A percentile compares a stretch with the other conserved stretches of the same genome.
Evolutionary conservation across 176 grass and related monocot genomes (phyloP).

Genomic region (Dendrocalamus sinicus): DNA sequence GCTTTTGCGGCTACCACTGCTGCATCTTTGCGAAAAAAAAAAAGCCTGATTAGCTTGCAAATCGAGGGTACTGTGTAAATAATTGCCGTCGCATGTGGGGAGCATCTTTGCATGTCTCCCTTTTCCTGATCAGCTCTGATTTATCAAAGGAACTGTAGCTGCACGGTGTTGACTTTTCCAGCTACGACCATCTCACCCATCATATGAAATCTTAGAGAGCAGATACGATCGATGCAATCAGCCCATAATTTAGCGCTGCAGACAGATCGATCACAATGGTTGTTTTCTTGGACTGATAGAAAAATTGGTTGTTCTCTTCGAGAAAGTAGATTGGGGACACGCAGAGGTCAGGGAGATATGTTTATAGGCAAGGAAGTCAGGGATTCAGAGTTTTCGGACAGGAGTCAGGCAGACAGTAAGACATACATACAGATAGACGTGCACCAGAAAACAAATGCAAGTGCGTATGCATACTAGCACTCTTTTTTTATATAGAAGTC

Average conservation of each 20-base stretch:
- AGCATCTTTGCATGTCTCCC: conserved; percentile 47
- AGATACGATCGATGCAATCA: background rate
- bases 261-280: background rate
- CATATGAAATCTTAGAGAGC: conserved; percentile 22
- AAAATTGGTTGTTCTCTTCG: background rate
- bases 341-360: background rate
- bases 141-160: conserved; percentile 26
- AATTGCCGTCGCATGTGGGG: conserved; percentile 43
- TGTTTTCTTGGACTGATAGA: background rate
- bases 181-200: background rate
- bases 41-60: background rate
- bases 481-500: background rate
- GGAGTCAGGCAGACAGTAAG: background rate
- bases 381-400: conserved; percentile 22
- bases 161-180: conserved; percentile 35
- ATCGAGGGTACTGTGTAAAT: conserved; percentile 10
- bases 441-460: conserved; percentile 30
- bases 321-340: background rate
- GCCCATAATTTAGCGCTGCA: background rate
- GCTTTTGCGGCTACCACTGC: background rate
- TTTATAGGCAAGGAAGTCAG: background rate
- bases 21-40: background rate
- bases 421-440: conserved; percentile 17
- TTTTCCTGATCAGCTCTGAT: conserved; percentile 39
- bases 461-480: background rate